Conservation (phyloP, 2,329 filamentous ascomycete species). For the Alternaria burnsii region DNA sequence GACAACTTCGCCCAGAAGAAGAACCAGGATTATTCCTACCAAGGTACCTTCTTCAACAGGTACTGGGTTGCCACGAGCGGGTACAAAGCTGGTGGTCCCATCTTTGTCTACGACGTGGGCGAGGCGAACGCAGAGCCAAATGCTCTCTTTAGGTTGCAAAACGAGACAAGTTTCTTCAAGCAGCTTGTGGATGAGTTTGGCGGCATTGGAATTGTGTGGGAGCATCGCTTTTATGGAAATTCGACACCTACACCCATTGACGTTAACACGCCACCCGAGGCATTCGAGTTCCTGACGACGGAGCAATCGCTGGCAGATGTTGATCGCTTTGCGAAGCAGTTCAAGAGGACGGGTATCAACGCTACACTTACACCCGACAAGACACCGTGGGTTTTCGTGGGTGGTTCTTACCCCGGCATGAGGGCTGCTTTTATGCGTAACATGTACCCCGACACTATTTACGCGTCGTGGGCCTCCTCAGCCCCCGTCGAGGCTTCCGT, state of each 20-base stretch:
- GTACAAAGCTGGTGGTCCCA: conserved; percentile 49
- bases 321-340: conserved; percentile 51
- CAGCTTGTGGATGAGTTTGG: conserved; percentile 48
- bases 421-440: conserved; percentile 52
- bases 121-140: conserved; percentile 42
- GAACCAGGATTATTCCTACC: conserved; percentile 23
- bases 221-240: conserved; percentile 55
- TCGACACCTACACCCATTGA: conserved; percentile 48
- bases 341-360: conserved; percentile 47
- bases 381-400: conserved; percentile 52
- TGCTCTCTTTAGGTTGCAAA: conserved; percentile 38
- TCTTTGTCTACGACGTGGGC: conserved; percentile 52
- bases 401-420: conserved; percentile 51
- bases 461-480: conserved; percentile 48
- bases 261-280: conserved; percentile 42
- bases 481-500: conserved; percentile 56
- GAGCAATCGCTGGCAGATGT: conserved; percentile 56
- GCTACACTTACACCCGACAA: conserved; percentile 45
- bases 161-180: conserved; percentile 47
- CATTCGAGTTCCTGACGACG: conserved; percentile 50
- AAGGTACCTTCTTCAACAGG: conserved; percentile 48
- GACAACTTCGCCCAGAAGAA: conserved; percentile 47
- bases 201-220: conserved; percentile 52
- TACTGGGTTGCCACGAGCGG: conserved; percentile 48
- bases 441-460: conserved; percentile 51